A percentile compares a stretch with the other conserved stretches of the same genome.
These are phyloP conservation scores for Priceomyces fermenticarens DNA, from an alignment of 805 yeast species.

Conservation along the genomic window DNA sequence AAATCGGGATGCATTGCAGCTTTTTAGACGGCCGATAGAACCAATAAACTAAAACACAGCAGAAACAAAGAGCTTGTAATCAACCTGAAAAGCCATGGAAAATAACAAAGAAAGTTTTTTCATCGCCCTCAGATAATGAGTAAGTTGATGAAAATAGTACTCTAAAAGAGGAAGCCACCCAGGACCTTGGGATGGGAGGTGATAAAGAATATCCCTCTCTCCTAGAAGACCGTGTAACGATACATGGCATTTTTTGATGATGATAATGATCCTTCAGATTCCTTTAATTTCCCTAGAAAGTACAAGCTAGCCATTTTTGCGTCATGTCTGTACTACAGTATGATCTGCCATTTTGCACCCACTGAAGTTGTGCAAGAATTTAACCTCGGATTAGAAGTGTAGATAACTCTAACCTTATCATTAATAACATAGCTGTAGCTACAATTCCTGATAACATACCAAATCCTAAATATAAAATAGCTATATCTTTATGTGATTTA, in stretches of 20 bases:
- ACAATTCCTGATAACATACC: slow-evolving; percentile 77
- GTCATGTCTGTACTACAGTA: slow-evolving; percentile 36
- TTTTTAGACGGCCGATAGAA: too few species aligned
- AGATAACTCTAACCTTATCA: slow-evolving; percentile 72
- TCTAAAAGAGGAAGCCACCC: too few species aligned
- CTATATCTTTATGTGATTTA: slow-evolving; percentile 6
- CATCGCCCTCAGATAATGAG: too few species aligned
- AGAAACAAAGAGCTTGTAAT: too few species aligned
- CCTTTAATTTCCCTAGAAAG: slow-evolving; percentile 49
- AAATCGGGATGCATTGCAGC: too few species aligned
- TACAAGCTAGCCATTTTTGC: slow-evolving; percentile 17
- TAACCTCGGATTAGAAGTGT: slow-evolving; percentile 59
- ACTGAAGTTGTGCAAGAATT: slow-evolving; percentile 49
- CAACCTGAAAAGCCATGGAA: too few species aligned
- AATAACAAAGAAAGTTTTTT: too few species aligned
- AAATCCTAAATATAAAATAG: too few species aligned
- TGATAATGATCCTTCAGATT: slow-evolving; percentile 69
- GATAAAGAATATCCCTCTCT: slow-evolving; percentile 56
- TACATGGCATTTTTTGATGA: slow-evolving; percentile 72
- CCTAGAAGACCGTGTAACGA: slow-evolving; percentile 39
- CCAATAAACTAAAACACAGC: too few species aligned
- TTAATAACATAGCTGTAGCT: slow-evolving; percentile 92
- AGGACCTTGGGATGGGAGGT: slow-evolving; percentile 57
- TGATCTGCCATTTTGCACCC: slow-evolving; percentile 74
- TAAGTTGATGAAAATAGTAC: too few species aligned